Evolutionary conservation across 768 basidiomycete genomes (phyloP).

Genomic region (Hypholoma sublateritium): DNA sequence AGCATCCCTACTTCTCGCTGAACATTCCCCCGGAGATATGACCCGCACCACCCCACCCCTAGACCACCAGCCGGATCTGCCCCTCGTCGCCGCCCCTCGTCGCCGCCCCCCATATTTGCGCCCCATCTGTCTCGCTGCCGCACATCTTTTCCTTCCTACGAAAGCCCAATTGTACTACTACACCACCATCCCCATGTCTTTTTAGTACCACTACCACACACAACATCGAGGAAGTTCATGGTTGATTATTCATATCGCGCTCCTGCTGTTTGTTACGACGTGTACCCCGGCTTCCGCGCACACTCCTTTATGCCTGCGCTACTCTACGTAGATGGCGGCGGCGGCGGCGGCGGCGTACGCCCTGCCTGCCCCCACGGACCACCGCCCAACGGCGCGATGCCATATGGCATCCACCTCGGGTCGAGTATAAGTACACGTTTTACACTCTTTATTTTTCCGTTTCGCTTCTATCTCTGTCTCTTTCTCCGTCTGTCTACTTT

Average conservation of each 20-base stretch:
- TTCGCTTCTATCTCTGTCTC: constrained; percentile 6
- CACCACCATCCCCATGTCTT: constrained; percentile 22
- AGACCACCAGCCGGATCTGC: constrained; percentile 14
- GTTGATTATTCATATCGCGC: constrained; percentile 18
- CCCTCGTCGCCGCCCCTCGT: background rate
- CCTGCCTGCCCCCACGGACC: constrained; percentile 1
- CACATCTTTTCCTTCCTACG: constrained; percentile 22
- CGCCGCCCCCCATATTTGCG: constrained; percentile 15
- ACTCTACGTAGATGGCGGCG: constrained; percentile 1
- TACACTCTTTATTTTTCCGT: background rate
- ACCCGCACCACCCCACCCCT: constrained; percentile 16
- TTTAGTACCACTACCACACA: constrained; percentile 22
- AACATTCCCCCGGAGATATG: constrained; percentile 70
- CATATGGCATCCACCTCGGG: constrained; percentile 7
- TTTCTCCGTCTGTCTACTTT: constrained; percentile 7
- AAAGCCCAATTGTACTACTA: constrained; percentile 30
- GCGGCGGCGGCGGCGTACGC: too few species aligned
- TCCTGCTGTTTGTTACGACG: constrained; percentile 20
- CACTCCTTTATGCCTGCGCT: constrained; percentile 4
- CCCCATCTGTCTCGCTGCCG: constrained; percentile 18
- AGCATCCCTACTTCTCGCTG: constrained; percentile 82
- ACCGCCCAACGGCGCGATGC: background rate
- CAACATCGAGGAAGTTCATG: constrained; percentile 25
- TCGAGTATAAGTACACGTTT: constrained; percentile 11
- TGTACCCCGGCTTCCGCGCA: constrained; percentile 12